These are phyloP conservation scores for Coccomyxa sp. DNA, from an alignment of 139 green algal genomes.

Conservation along the genomic window DNA sequence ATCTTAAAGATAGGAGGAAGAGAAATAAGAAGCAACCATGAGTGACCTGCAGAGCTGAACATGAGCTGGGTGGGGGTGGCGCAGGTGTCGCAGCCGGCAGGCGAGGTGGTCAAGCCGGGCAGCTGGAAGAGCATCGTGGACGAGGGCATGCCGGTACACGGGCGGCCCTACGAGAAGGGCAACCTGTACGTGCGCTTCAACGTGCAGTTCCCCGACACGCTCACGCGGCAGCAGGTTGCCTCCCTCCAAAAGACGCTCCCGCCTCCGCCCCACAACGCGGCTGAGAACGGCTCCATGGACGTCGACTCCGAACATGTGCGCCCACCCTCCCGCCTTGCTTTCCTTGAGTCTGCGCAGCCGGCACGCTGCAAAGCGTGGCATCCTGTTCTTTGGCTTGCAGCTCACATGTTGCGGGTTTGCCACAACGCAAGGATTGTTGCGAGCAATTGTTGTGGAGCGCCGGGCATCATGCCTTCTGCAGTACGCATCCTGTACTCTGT, in stretches of 20 bases:
- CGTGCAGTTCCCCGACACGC: conserved; percentile 78
- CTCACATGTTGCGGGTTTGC: neutral
- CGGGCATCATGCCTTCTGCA: too few species aligned
- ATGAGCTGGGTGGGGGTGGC: neutral
- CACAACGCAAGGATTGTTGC: too few species aligned
- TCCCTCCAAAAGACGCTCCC: conserved; percentile 20
- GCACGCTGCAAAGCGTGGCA: neutral
- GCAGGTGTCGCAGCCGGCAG: conserved; percentile 14
- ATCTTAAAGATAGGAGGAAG: too few species aligned
- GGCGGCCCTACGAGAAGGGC: conserved; percentile 85
- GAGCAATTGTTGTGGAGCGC: too few species aligned
- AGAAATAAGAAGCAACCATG: neutral
- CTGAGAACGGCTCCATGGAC: conserved; percentile 57
- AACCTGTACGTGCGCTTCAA: conserved; percentile 91
- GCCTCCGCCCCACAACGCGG: neutral
- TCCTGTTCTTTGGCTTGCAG: neutral
- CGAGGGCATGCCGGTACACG: conserved; percentile 95
- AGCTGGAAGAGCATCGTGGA: conserved; percentile 71
- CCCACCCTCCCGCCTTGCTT: neutral
- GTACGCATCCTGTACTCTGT: too few species aligned
- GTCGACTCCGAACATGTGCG: conserved; percentile 71
- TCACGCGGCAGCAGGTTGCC: conserved; percentile 33
- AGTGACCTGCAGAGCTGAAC: neutral
- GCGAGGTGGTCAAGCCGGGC: conserved; percentile 92
- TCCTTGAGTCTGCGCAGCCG: neutral